Evolutionary conservation across 2,329 filamentous ascomycete species (phyloP).

Genomic region (Catunica adiposa): DNA sequence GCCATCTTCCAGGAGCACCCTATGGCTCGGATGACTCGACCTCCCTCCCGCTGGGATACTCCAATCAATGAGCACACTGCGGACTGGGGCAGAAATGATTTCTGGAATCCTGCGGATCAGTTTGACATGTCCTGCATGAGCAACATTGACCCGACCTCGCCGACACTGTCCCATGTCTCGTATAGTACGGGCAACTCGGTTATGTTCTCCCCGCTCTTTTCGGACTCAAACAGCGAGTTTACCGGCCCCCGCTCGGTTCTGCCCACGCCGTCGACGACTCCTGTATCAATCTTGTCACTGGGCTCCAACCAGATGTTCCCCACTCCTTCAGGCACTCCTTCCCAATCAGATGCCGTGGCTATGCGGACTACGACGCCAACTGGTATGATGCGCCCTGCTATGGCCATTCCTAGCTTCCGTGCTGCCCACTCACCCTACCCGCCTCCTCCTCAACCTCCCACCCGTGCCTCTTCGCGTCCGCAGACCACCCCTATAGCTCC

Average conservation of each 20-base stretch:
- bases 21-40: not conserved
- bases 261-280: conserved; percentile 13
- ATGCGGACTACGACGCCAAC: not conserved
- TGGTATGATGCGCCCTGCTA: not conserved
- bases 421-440: not conserved
- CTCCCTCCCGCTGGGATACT: not conserved
- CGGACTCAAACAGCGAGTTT: conserved; percentile 7
- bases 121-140: conserved; percentile 1
- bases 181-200: conserved; percentile 1
- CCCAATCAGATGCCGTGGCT: conserved; percentile 1
- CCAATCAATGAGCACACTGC: not conserved
- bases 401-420: not conserved
- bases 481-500: not conserved
- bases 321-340: conserved; percentile 7
- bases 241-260: conserved; percentile 5
- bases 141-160: not conserved
- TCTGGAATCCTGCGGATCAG: not conserved
- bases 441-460: not conserved
- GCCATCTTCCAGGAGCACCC: not conserved
- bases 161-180: conserved; percentile 7
- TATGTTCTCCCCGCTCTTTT: conserved; percentile 9
- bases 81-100: not conserved
- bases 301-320: conserved; percentile 13
- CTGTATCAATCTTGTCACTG: conserved; percentile 10
- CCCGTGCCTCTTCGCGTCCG: not conserved